Base-by-base conservation (phyloP, 805 yeast species). In the Jamesozyma piceae region DNA sequence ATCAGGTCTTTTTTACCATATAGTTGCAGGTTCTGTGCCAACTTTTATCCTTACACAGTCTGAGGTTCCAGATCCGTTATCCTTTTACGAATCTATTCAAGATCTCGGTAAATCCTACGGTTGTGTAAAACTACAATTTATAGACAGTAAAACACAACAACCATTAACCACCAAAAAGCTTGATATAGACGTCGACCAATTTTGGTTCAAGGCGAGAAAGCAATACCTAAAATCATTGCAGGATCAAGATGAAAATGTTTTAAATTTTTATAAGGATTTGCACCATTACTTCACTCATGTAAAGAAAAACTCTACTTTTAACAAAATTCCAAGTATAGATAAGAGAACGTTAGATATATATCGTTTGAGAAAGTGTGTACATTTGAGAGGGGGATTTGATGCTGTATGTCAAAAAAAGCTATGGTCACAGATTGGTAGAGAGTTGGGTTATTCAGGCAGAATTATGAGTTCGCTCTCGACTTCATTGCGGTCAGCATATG, bases 361-460 rank as follows among this genome's bases (percentile, higher is more conserved):
- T 58, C 67, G 75, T 34, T 60, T 84, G 32, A 71, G 74, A 50
- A 65, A 72, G 31, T 68, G 76, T 13, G 92, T 85, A 1, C 65
- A 71, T 17, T 55, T 73, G 15, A 66, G 82, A 46, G 92, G 92
- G 17, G 94, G 94, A 0, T 78, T 69, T 55, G 67, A 69, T 10
- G 68, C 62, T 10, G 88, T 85, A n/a, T 74, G 82, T 37, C 60
- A 71, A 43, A 73, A 72, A 43, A 82, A 82, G 53, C 66, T 76
- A 37, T 86, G 95, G 95, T 87, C 87, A 1, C 87, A 82, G 54
- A 73, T 86, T 9, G 90, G 90, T 13, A 68, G 88, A 42, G 95
- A 84, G 51, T 63, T 86, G 39, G 94, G 95, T 0, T 82, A 79
- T 56, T 72, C 77, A 27, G 87, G 86, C 2, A 73, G 77, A 50